Conservation (phyloP, 768 basidiomycete genomes). For the Tricholomella constricta region DNA sequence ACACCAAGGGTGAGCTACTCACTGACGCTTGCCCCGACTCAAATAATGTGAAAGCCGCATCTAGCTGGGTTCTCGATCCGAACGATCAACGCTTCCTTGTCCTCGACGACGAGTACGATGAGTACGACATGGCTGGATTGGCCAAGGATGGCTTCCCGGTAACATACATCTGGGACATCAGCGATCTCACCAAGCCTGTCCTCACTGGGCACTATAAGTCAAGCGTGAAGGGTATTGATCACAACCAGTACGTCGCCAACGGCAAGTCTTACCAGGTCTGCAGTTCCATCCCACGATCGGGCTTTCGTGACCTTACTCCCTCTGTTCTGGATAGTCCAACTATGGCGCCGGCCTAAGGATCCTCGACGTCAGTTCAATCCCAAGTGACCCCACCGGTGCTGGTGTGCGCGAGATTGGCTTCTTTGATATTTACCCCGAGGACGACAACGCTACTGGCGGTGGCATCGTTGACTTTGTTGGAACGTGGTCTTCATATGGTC, state of each 20-base stretch:
- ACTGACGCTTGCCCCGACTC: no score
- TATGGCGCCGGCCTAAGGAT: slow-evolving; percentile 31
- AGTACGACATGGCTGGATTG: slow-evolving; percentile 16
- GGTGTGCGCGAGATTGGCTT: slow-evolving; percentile 28
- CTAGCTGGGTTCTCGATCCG: slow-evolving; percentile 27
- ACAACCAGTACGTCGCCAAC: slow-evolving; percentile 29
- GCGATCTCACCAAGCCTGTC: slow-evolving; percentile 23
- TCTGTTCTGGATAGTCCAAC: slow-evolving; percentile 17
- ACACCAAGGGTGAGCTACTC: slow-evolving; percentile 28
- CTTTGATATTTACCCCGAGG: slow-evolving; percentile 24
- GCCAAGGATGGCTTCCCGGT: slow-evolving; percentile 25
- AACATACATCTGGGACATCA: slow-evolving; percentile 35
- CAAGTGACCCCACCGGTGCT: slow-evolving; percentile 28
- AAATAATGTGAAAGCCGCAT: background rate
- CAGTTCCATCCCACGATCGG: background rate
- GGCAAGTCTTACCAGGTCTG: slow-evolving; percentile 24
- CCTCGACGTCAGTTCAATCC: slow-evolving; percentile 29
- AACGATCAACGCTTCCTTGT: slow-evolving; percentile 28
- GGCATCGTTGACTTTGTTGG: slow-evolving; percentile 13
- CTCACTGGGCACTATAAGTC: slow-evolving; percentile 30
- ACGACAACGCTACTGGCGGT: slow-evolving; percentile 7
- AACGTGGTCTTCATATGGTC: slow-evolving; percentile 15
- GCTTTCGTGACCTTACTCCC: background rate
- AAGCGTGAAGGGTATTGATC: slow-evolving; percentile 27
- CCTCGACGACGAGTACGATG: slow-evolving; percentile 32